These are phyloP conservation scores for Solanum hybrid DNA, from an alignment of 305 asterid species.

Conservation along the genomic window DNA sequence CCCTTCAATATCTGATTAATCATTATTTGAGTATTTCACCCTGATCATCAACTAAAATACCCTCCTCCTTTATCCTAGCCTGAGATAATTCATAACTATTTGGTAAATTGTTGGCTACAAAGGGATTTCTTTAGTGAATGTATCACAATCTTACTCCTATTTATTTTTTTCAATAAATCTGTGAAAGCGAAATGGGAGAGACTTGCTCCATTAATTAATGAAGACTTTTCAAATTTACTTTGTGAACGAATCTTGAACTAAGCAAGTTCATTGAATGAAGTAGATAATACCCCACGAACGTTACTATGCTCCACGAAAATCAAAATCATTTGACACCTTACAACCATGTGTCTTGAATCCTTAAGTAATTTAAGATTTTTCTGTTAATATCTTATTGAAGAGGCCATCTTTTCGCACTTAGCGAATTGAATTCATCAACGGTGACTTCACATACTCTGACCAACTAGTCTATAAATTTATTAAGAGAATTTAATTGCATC, in stretches of 20 bases:
- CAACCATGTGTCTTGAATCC: background rate
- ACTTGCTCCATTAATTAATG: background rate
- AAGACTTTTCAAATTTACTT: background rate
- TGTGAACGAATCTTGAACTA: background rate
- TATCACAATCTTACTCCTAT: background rate
- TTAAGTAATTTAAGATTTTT: background rate
- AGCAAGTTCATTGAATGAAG: background rate
- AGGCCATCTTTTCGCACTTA: background rate
- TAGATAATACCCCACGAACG: background rate
- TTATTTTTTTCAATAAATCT: background rate
- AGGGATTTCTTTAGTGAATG: background rate
- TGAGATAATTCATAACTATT: background rate
- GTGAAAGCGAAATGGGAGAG: background rate
- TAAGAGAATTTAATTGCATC: background rate
- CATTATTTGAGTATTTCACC: background rate
- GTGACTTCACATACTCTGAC: background rate
- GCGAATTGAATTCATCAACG: background rate
- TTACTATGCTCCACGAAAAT: background rate
- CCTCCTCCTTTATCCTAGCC: background rate
- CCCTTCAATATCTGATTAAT: background rate
- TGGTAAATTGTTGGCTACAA: background rate
- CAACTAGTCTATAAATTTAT: background rate
- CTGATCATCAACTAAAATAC: background rate
- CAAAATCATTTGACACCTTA: background rate
- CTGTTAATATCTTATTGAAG: background rate